phyloP scores from a whole-genome alignment of 495 filamentous ascomycete species.

The Aspergillus baeticus region DNA sequence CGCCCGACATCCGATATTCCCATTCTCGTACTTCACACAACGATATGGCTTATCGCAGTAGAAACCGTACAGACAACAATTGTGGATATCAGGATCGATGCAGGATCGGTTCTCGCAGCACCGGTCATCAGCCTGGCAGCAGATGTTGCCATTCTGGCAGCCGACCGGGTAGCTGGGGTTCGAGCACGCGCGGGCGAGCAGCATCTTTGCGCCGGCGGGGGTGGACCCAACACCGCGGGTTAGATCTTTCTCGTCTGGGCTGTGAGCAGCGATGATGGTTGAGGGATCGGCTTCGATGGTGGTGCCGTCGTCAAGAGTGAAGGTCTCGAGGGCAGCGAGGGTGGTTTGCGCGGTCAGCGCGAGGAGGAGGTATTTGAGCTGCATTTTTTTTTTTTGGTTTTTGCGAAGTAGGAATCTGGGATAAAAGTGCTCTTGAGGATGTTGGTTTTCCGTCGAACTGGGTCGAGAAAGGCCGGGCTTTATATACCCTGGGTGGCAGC shows the following conservation, averaged over 20 bases:
- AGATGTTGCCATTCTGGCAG: conserved; percentile 1
- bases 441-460: too few species aligned
- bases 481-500: too few species aligned
- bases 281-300: conserved; percentile 1
- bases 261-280: not conserved
- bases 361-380: conserved; percentile 2
- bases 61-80: conserved; percentile 7
- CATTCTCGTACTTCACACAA: conserved; percentile 1
- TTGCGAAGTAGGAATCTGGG: not conserved
- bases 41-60: conserved; percentile 9
- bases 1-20: conserved; percentile 1
- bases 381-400: not conserved
- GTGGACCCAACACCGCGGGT: not conserved
- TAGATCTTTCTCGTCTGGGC: not conserved
- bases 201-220: not conserved
- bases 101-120: conserved; percentile 6
- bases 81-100: conserved; percentile 2
- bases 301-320: conserved; percentile 1
- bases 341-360: not conserved
- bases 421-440: not conserved
- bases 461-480: too few species aligned
- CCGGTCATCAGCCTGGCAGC: not conserved
- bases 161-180: not conserved
- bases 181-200: not conserved
- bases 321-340: not conserved